Conservation (phyloP, 257 asterid species). For the Nicotiana attenuata region DNA sequence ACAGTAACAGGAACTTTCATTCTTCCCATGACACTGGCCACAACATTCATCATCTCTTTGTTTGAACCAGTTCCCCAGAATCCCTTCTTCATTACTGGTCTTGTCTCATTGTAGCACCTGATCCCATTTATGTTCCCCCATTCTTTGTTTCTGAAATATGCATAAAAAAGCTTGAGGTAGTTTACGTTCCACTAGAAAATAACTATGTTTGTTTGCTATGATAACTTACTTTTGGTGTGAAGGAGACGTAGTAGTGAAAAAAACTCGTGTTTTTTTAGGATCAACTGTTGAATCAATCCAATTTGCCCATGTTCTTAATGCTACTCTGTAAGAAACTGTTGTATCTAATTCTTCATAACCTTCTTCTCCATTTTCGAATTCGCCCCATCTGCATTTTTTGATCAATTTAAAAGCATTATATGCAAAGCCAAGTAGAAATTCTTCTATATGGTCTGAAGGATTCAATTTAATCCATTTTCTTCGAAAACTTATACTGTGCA, state of each 20-base stretch:
- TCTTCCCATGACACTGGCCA: constrained; percentile 33
- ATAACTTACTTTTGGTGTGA: constrained; percentile 51
- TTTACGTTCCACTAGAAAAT: background rate
- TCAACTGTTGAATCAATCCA: constrained; percentile 76
- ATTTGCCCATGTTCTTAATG: constrained; percentile 80
- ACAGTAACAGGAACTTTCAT: constrained; percentile 69
- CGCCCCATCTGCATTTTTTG: constrained; percentile 58
- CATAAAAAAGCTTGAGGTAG: background rate
- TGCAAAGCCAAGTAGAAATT: background rate
- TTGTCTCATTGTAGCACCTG: constrained; percentile 75
- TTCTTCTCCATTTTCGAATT: constrained; percentile 72
- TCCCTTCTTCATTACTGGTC: constrained; percentile 40
- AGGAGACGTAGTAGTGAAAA: constrained; percentile 90
- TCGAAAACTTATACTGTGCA: background rate
- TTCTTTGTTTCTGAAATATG: constrained; percentile 50
- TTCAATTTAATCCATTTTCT: background rate
- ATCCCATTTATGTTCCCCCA: constrained; percentile 66
- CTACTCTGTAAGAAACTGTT: constrained; percentile 55
- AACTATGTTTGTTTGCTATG: background rate
- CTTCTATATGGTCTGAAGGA: background rate
- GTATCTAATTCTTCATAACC: constrained; percentile 68
- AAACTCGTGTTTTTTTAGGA: constrained; percentile 62
- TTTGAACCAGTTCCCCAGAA: constrained; percentile 81
- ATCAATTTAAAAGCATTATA: background rate
- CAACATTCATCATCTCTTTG: constrained; percentile 53